Percentiles rank a stretch among this genome's conserved stretches.
Conservation (phyloP, 139 green algal species). For the Zygnema circumcarinatum region DNA sequence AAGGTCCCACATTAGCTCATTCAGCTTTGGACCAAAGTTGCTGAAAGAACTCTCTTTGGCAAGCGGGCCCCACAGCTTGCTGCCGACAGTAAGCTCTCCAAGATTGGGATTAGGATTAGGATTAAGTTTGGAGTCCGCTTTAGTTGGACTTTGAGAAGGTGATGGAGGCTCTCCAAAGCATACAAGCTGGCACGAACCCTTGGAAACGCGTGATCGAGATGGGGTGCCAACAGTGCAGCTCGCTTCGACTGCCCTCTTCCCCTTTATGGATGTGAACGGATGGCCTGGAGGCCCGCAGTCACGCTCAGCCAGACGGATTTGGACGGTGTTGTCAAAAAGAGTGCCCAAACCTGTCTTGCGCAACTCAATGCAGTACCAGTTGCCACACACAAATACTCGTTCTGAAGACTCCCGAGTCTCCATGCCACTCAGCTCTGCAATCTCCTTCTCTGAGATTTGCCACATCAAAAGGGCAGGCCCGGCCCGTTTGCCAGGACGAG, state of each 20-base stretch:
- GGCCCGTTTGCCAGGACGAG: not conserved
- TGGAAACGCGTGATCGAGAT: not conserved
- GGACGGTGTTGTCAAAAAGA: not conserved
- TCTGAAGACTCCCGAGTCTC: not conserved
- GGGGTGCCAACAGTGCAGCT: not conserved
- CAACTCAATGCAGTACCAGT: not conserved
- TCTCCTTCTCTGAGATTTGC: not conserved
- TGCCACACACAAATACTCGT: not conserved
- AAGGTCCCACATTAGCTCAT: not conserved
- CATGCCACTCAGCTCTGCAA: not conserved
- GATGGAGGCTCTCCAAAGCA: not conserved
- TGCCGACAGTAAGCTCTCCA: not conserved
- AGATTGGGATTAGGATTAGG: not conserved
- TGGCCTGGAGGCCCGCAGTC: not conserved
- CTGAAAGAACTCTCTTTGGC: not conserved
- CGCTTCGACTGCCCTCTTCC: not conserved
- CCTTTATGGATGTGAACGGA: not conserved
- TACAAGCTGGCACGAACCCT: not conserved
- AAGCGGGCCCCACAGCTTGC: not conserved
- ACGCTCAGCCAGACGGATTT: not conserved
- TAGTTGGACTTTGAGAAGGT: not conserved
- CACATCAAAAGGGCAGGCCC: not conserved
- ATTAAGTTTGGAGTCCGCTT: not conserved
- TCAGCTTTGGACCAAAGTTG: not conserved
- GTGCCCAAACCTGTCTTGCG: not conserved